Evolutionary conservation across 2,329 filamentous ascomycete genomes (phyloP).

Genomic region (Chalara sp.): DNA sequence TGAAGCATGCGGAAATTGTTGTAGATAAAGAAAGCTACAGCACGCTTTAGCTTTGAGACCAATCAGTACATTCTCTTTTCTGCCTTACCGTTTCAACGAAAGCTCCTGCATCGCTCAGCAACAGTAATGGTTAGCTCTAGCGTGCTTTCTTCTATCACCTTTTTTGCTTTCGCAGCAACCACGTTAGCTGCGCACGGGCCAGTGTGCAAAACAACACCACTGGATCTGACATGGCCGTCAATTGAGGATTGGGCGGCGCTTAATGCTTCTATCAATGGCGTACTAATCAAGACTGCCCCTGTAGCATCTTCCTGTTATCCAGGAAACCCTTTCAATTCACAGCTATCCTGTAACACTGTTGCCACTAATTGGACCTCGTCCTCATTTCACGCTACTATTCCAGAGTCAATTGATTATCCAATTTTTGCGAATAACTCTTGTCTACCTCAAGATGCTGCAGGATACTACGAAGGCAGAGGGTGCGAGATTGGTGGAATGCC

Average conservation of each 20-base stretch:
- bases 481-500: slow-evolving; percentile 27
- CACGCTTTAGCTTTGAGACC: too few species aligned
- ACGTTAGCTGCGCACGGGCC: neutral
- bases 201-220: slow-evolving; percentile 5
- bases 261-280: slow-evolving; percentile 17
- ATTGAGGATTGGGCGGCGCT: slow-evolving; percentile 17
- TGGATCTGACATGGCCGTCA: slow-evolving; percentile 12
- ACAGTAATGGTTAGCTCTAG: too few species aligned
- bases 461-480: slow-evolving; percentile 16
- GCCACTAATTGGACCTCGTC: slow-evolving; percentile 24
- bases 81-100: too few species aligned
- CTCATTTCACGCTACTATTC: slow-evolving; percentile 24
- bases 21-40: too few species aligned
- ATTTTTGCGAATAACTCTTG: slow-evolving; percentile 30
- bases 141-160: too few species aligned
- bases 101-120: too few species aligned
- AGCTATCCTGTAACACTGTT: slow-evolving; percentile 20
- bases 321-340: slow-evolving; percentile 22
- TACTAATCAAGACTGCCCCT: slow-evolving; percentile 20
- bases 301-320: slow-evolving; percentile 28
- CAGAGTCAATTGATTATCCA: slow-evolving; percentile 27
- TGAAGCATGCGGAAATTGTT: too few species aligned
- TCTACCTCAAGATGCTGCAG: slow-evolving; percentile 20
- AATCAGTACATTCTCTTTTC: too few species aligned
- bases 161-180: too few species aligned